Evolutionary conservation across 108 stramenopile genomes (phyloP).

Genomic region (Mediolabrus comicus): DNA sequence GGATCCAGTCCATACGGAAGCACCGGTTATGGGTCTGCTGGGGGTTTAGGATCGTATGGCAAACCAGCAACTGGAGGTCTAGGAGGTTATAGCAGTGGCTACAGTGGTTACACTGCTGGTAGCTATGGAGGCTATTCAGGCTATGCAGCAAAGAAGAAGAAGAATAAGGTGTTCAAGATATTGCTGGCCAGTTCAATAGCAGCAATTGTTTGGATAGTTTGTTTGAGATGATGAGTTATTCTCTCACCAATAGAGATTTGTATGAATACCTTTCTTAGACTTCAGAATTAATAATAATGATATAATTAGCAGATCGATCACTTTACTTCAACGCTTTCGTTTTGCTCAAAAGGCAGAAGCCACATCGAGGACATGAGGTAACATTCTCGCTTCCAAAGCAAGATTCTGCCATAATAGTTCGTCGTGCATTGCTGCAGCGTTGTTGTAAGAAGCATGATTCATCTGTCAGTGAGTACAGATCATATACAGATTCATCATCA

Average conservation of each 20-base stretch:
- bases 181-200: conserved; percentile 38
- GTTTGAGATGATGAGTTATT: conserved; percentile 21
- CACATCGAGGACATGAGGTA: conserved; percentile 7
- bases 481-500: conserved; percentile 4
- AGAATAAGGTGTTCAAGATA: conserved; percentile 41
- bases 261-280: background rate
- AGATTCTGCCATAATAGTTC: background rate
- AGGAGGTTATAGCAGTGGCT: background rate
- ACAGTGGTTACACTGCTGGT: background rate
- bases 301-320: background rate
- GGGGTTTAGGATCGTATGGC: background rate
- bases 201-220: conserved; percentile 43
- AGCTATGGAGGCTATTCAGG: conserved; percentile 16
- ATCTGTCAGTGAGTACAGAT: background rate
- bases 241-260: background rate
- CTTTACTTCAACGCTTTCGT: background rate
- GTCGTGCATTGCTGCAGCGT: background rate
- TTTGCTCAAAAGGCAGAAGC: conserved; percentile 7
- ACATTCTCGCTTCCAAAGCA: conserved; percentile 18
- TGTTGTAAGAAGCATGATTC: conserved; percentile 19
- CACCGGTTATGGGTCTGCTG: background rate
- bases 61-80: background rate
- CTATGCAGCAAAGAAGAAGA: conserved; percentile 21
- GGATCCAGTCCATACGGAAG: background rate
- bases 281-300: background rate